Base-by-base conservation (phyloP, 352 stramenopile species). In the Peronospora belbahrii region DNA sequence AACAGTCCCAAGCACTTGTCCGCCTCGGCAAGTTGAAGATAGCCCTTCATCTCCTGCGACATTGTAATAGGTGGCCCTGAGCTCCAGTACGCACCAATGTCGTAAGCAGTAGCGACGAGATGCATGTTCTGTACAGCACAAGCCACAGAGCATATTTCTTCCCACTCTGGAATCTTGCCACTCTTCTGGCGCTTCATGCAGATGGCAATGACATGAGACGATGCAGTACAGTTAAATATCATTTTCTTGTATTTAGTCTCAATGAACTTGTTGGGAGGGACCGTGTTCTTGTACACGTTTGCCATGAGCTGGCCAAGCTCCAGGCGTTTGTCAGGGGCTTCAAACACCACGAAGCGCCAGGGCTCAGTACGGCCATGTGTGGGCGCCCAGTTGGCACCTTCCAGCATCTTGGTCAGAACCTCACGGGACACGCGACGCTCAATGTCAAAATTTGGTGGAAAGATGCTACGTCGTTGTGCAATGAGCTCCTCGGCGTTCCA, bases 41-140 rank as follows among this genome's bases (percentile, higher is more conserved):
- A 83, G 25, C 72, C 54, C 62, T 94, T 94, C 82, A 94, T 94
- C 20, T 89, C 72, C 42, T 81, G 42, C 34, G 74, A 80, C 45
- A 71, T 63, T 19, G 73, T 80, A 30, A 58, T 65, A 9, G 73
- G 70, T 6, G 64, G 62, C 0, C 76, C 79, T 2, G 82, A 94
- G 67, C 76, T 90, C 82, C 82, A 94, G 69, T 94, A 94, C n/a
- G 72, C 82, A 14, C 73, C 82, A 15, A 94, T 63, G 30, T 51
- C 60, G 42, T 90, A 66, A 1, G 74, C 70, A 1, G 76, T 72
- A 2, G 82, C 82, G 25, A 71, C 57, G 3, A 93, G 50, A 56
- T 93, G 82, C 68, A 93, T 79, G 65, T 93, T 93, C 53, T 93
- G 79, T 41, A 93, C 79, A 11, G 82, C 82, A 23, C 67, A 85